Evolutionary conservation across 345 rosid species (phyloP).

Genomic region (Euphorbia pulcherrima): DNA sequence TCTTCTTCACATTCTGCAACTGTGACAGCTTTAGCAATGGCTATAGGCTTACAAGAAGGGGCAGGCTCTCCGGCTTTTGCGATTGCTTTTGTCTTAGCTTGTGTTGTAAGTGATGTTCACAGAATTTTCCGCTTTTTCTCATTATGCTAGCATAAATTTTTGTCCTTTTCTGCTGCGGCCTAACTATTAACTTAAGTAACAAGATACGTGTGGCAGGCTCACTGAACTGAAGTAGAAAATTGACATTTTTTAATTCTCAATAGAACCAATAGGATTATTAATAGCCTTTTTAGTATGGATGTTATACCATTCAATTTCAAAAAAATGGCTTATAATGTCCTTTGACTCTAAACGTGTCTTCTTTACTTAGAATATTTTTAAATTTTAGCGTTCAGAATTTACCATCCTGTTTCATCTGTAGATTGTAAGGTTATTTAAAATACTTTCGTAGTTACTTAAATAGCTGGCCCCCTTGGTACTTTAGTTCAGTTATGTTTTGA

Average conservation of each 20-base stretch:
- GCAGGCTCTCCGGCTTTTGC: constrained; percentile 74
- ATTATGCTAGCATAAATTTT: not conserved
- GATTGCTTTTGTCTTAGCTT: constrained; percentile 76
- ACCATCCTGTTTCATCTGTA: no score
- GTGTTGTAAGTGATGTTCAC: constrained; percentile 55
- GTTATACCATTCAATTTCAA: not conserved
- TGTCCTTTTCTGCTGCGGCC: not conserved
- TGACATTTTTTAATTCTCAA: no score
- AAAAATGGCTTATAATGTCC: no score
- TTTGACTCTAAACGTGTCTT: no score
- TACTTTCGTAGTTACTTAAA: no score
- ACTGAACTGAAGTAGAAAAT: not conserved
- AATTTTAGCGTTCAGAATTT: no score
- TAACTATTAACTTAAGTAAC: not conserved
- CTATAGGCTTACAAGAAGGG: constrained; percentile 80
- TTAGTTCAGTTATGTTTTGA: no score
- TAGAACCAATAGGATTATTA: no score
- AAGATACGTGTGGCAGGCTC: not conserved
- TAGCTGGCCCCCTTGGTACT: no score
- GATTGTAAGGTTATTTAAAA: no score
- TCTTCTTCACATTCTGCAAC: constrained; percentile 96
- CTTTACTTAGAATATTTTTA: no score
- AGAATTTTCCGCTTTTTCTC: not conserved
- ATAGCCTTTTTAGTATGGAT: no score
- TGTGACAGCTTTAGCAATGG: constrained; percentile 80